phyloP scores from a whole-genome alignment of 1,284 basidiomycete genomes.

The Taiwanofungus camphoratus region DNA sequence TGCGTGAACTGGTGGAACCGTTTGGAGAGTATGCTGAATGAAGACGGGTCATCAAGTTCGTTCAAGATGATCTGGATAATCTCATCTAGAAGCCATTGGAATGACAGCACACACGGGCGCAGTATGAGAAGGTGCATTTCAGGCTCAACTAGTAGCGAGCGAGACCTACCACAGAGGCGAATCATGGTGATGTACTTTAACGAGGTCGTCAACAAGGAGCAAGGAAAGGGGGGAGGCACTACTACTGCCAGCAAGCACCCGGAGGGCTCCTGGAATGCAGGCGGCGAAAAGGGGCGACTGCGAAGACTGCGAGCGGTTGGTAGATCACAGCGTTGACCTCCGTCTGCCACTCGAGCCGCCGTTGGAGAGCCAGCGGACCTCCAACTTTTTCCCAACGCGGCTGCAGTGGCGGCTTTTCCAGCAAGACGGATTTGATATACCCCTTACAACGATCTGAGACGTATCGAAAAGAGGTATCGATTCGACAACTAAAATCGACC shows the following conservation, averaged over 20 bases:
- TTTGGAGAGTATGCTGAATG: slow-evolving; percentile 50
- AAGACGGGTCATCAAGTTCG: slow-evolving; percentile 58
- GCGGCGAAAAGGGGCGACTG: slow-evolving; percentile 7
- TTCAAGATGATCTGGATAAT: slow-evolving; percentile 67
- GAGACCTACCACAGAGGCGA: slow-evolving; percentile 53
- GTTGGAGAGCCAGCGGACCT: slow-evolving; percentile 32
- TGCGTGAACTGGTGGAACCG: slow-evolving; percentile 58
- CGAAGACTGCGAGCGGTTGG: slow-evolving; percentile 1
- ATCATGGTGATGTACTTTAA: slow-evolving; percentile 36
- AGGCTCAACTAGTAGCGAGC: slow-evolving; percentile 6
- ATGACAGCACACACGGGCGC: slow-evolving; percentile 7
- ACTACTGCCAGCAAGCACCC: neutral
- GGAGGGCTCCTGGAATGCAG: slow-evolving; percentile 1
- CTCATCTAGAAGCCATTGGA: slow-evolving; percentile 43
- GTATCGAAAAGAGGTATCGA: too few relatives aligned
- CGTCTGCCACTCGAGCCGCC: slow-evolving; percentile 17
- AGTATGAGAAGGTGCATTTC: slow-evolving; percentile 4
- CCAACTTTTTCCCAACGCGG: slow-evolving; percentile 26
- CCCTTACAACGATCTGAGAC: too few relatives aligned
- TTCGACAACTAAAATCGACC: too few relatives aligned
- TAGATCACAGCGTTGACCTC: slow-evolving; percentile 10
- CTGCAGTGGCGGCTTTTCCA: neutral
- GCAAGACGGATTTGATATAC: too few relatives aligned
- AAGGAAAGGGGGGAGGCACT: slow-evolving; percentile 3
- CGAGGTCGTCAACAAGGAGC: neutral